Conservation (phyloP, 208 protist species). For the Trypanosomatidae sp. region DNA sequence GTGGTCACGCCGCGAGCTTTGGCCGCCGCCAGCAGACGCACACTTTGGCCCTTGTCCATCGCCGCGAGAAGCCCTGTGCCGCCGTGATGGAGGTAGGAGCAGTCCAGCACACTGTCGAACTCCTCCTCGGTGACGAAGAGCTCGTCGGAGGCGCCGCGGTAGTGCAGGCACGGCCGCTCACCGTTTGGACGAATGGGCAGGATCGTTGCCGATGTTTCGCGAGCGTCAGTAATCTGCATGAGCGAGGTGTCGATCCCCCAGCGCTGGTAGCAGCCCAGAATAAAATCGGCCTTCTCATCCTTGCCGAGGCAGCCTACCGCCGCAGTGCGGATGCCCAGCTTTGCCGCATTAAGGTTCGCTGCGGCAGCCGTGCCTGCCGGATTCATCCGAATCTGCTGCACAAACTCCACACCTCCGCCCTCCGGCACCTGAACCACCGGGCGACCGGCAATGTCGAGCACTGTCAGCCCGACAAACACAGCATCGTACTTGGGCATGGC, state of each 20-base stretch:
- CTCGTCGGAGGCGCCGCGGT: conserved; percentile 22
- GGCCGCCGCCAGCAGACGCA: conserved; percentile 15
- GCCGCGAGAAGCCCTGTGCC: conserved; percentile 20
- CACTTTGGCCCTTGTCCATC: conserved; percentile 21
- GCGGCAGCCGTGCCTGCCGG: conserved; percentile 24
- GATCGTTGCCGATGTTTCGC: conserved; percentile 22
- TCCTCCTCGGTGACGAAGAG: conserved; percentile 20
- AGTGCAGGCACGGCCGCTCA: conserved; percentile 23
- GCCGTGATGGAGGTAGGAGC: conserved; percentile 19
- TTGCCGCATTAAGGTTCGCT: conserved; percentile 26
- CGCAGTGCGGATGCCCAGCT: conserved; percentile 21
- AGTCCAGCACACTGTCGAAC: conserved; percentile 24
- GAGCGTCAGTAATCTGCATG: conserved; percentile 15
- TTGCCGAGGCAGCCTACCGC: conserved; percentile 24
- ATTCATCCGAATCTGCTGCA: conserved; percentile 30
- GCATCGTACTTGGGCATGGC: conserved; percentile 21
- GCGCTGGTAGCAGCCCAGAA: conserved; percentile 21
- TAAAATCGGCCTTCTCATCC: conserved; percentile 22
- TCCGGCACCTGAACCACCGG: conserved; percentile 20
- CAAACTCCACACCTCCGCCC: conserved; percentile 18
- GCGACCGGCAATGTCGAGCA: conserved; percentile 23
- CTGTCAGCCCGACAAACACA: conserved; percentile 14
- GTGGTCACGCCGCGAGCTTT: conserved; percentile 22
- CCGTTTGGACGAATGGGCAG: conserved; percentile 21
- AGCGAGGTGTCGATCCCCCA: conserved; percentile 26